A percentile compares a stretch with the other conserved stretches of the same genome.
phyloP scores from a whole-genome alignment of 495 filamentous ascomycete genomes.

The Neurospora cerealis region DNA sequence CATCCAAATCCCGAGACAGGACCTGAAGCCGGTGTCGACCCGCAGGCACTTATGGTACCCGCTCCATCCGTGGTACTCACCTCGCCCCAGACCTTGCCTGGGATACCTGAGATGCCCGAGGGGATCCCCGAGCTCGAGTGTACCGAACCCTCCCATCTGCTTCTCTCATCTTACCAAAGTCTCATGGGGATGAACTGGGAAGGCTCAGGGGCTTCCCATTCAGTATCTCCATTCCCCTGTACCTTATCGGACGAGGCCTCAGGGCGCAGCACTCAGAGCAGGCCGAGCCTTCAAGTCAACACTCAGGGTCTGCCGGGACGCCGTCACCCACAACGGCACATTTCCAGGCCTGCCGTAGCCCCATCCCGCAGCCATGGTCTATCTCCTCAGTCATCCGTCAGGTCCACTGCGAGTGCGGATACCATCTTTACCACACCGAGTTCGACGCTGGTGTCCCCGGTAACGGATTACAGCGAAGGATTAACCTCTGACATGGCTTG shows the following conservation, averaged over 20 bases:
- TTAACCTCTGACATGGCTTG: neutral
- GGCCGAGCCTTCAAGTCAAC: conserved; percentile 19
- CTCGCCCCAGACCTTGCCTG: neutral
- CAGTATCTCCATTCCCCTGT: neutral
- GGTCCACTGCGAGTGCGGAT: conserved; percentile 28
- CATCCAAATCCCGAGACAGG: conserved; percentile 1
- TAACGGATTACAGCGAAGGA: conserved; percentile 23
- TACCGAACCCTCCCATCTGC: conserved; percentile 3
- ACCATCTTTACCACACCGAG: conserved; percentile 14
- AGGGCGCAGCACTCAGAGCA: neutral
- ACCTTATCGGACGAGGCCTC: conserved; percentile 1
- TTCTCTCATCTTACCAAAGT: neutral
- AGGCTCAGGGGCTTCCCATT: neutral
- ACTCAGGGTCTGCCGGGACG: conserved; percentile 19
- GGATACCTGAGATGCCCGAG: neutral
- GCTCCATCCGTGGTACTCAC: conserved; percentile 5
- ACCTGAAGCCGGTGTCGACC: conserved; percentile 16
- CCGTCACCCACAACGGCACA: conserved; percentile 14
- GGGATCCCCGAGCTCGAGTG: conserved; percentile 22
- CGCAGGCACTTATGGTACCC: conserved; percentile 15
- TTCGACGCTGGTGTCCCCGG: conserved; percentile 16
- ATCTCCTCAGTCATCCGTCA: conserved; percentile 30
- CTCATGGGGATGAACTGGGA: neutral
- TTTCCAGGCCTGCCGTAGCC: conserved; percentile 5
- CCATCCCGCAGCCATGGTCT: conserved; percentile 21